Evolutionary conservation across 768 basidiomycete species (phyloP).

Genomic region (Serendipita sp.): DNA sequence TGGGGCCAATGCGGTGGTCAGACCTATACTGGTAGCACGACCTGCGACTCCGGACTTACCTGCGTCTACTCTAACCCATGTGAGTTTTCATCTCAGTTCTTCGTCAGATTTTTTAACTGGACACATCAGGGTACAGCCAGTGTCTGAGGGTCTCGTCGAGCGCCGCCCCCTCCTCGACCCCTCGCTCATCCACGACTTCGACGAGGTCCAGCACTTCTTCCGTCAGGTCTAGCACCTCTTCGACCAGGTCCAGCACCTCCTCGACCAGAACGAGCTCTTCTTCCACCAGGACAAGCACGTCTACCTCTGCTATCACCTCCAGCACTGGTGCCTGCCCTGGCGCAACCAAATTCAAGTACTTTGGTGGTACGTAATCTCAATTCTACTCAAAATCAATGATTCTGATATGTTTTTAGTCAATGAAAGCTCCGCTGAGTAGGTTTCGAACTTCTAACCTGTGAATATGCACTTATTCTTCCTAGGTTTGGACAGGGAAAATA

Average conservation of each 20-base stretch:
- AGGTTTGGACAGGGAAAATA: neutral
- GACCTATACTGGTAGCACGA: neutral
- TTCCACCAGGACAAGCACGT: neutral
- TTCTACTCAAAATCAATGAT: neutral
- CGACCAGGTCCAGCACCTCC: slow-evolving; percentile 14
- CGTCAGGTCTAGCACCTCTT: slow-evolving; percentile 18
- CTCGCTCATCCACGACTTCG: slow-evolving; percentile 12
- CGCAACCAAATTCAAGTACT: slow-evolving; percentile 43
- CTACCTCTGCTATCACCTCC: neutral
- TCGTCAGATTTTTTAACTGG: neutral
- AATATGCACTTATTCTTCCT: slow-evolving; percentile 8
- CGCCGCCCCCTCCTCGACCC: neutral
- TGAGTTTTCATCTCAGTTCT: neutral
- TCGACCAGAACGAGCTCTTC: slow-evolving; percentile 14
- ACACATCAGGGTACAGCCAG: neutral
- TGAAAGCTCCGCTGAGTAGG: slow-evolving; percentile 41
- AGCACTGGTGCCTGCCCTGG: slow-evolving; percentile 22
- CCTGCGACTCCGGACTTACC: neutral
- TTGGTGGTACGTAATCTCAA: slow-evolving; percentile 22
- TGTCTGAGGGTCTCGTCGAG: neutral
- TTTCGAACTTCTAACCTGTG: slow-evolving; percentile 36
- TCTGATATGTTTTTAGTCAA: slow-evolving; percentile 24
- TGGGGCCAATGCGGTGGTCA: neutral
- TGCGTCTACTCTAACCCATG: neutral
- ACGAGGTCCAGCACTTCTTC: slow-evolving; percentile 15